Evolutionary conservation across 352 stramenopile genomes (phyloP).

Genomic region (Pythium aquatile): DNA sequence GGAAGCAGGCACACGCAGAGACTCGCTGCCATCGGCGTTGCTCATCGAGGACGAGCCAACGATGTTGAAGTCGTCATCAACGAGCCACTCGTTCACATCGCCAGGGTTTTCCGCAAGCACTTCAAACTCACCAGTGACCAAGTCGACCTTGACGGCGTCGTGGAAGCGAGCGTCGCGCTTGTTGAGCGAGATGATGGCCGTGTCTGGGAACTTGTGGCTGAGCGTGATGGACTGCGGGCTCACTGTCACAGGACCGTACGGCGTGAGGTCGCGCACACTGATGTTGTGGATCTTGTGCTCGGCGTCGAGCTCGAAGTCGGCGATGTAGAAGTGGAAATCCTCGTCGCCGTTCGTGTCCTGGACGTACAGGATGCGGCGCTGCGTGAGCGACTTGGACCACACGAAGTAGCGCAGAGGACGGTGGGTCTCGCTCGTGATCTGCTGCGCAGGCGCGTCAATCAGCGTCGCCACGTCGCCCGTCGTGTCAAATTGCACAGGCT

Average conservation of each 20-base stretch:
- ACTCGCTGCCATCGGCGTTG: slow-evolving; percentile 26
- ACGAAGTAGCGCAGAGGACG: slow-evolving; percentile 40
- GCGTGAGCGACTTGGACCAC: slow-evolving; percentile 34
- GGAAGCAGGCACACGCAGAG: slow-evolving; percentile 27
- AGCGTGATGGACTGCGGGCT: slow-evolving; percentile 25
- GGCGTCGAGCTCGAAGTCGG: slow-evolving; percentile 36
- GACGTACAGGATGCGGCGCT: slow-evolving; percentile 37
- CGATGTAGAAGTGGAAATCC: slow-evolving; percentile 45
- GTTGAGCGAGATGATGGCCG: slow-evolving; percentile 39
- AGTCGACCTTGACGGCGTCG: slow-evolving; percentile 33
- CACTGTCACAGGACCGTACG: slow-evolving; percentile 36
- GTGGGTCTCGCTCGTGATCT: slow-evolving; percentile 40
- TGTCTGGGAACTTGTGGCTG: slow-evolving; percentile 30
- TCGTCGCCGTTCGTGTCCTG: slow-evolving; percentile 46
- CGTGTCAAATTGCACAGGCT: slow-evolving; percentile 31
- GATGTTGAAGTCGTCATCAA: slow-evolving; percentile 36
- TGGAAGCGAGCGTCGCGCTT: slow-evolving; percentile 35
- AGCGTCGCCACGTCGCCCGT: slow-evolving; percentile 8
- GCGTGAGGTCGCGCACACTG: slow-evolving; percentile 39
- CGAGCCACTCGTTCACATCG: slow-evolving; percentile 27
- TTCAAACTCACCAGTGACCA: slow-evolving; percentile 29
- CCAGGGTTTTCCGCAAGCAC: slow-evolving; percentile 36
- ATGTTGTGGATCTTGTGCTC: slow-evolving; percentile 22
- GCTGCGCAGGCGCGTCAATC: slow-evolving; percentile 27
- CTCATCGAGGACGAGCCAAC: slow-evolving; percentile 19